A percentile compares a stretch with the other conserved stretches of the same genome.
Evolutionary conservation across 768 basidiomycete species (phyloP).

Genomic region (Panellus pusillus): DNA sequence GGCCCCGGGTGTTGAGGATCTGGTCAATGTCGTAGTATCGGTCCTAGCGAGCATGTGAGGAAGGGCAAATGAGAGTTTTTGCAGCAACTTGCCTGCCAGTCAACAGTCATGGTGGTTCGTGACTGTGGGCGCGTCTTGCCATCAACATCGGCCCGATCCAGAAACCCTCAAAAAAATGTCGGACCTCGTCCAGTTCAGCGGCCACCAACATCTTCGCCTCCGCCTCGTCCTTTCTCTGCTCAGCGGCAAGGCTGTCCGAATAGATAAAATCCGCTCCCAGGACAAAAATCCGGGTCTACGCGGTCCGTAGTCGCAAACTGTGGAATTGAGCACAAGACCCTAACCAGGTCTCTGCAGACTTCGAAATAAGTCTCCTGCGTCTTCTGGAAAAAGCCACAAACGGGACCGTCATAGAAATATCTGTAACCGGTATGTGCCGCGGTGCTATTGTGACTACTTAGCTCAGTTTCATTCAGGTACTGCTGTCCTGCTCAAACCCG

Average conservation of each 20-base stretch:
- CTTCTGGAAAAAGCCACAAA: constrained; percentile 90
- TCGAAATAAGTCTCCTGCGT: constrained; percentile 87
- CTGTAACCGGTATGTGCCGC: constrained; percentile 76
- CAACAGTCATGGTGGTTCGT: constrained; percentile 7
- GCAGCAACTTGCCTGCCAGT: constrained; percentile 40
- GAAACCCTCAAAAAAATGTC: constrained; percentile 26
- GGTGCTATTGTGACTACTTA: background rate
- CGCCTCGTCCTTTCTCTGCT: constrained; percentile 88
- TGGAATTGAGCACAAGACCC: background rate
- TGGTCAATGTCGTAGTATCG: constrained; percentile 86
- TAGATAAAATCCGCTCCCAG: constrained; percentile 85
- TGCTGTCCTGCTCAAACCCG: constrained; percentile 88
- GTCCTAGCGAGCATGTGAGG: constrained; percentile 24
- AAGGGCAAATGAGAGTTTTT: background rate
- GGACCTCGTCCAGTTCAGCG: constrained; percentile 61
- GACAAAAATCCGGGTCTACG: constrained; percentile 95
- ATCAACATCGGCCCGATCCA: background rate
- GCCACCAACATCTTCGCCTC: constrained; percentile 80
- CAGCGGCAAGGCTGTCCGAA: constrained; percentile 80
- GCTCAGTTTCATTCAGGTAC: constrained; percentile 59
- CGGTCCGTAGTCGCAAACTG: constrained; percentile 46
- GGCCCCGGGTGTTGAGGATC: constrained; percentile 84
- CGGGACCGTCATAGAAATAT: constrained; percentile 94
- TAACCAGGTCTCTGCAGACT: constrained; percentile 52
- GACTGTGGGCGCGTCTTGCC: background rate